Base-by-base conservation (phyloP, 1,284 basidiomycete species). In the Mycena citricolor region DNA sequence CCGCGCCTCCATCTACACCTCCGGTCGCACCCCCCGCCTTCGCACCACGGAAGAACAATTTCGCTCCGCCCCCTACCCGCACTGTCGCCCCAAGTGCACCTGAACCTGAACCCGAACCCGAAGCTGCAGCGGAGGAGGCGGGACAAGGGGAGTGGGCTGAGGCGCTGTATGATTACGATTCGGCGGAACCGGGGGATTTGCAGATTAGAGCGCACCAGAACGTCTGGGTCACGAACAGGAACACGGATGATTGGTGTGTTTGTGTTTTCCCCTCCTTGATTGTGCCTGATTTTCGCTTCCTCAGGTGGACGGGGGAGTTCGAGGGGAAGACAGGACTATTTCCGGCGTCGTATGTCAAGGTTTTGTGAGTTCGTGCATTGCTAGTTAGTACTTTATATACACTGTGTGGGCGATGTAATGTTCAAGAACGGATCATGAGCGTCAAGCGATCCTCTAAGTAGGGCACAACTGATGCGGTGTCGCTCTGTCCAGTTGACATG, bases 281-380 rank as follows among this genome's bases (percentile, higher is more conserved):
- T n/a, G 47, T 17, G 13, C 21, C 22, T 46, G 29, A 26, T 40
- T 37, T 30, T 39, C 47, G 32, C 30, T n/a, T n/a, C n/a, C n/a
- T n/a, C 57, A 89, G 86, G 86, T 89, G 86, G 86, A 84, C 77
- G 6, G 86, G 83, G 8, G 79, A 83, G 61, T 61, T 77, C 21
- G 68, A 83, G 52, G 82, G 82, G 8, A 74, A 66, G 57, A 70
- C 71, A 37, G 86, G 86, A 4, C 63, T 87, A 19, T 80, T 89
- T 56, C 86, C 86, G 13, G 85, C 85, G 7, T 76, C 85, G 17
- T 89, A 89, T 64, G 85, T 84, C 56, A 81, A 81, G 58, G 47
- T 80, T 19, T 53, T 86, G 57, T 85, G n/a, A n/a, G n/a, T n/a
- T n/a, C n/a, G n/a, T n/a, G n/a, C n/a, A n/a, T n/a, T n/a, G n/a